Conservation (phyloP, 208 protist genomes). For the Acanthamoeba triangularis region DNA sequence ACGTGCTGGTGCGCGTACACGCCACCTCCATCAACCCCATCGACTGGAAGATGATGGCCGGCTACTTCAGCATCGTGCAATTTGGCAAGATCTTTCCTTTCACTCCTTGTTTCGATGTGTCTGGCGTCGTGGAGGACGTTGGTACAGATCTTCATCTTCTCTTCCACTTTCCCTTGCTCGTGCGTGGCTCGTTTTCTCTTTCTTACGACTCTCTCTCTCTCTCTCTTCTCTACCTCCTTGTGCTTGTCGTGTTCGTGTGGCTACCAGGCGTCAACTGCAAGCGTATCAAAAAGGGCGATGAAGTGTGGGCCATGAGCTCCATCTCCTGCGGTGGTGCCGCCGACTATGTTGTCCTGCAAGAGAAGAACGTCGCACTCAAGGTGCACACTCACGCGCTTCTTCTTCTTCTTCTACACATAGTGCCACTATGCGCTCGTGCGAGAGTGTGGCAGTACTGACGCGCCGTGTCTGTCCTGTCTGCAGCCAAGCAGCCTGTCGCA, state of each 20-base stretch:
- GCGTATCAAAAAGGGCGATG: slow-evolving; percentile 34
- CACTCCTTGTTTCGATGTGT: not conserved
- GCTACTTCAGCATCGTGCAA: not conserved
- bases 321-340: not conserved
- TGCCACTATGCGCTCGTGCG: not conserved
- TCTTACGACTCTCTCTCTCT: not conserved
- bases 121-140: slow-evolving; percentile 13
- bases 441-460: not conserved
- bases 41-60: slow-evolving; percentile 22
- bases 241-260: too few relatives aligned
- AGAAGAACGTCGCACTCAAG: slow-evolving; percentile 34
- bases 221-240: too few relatives aligned
- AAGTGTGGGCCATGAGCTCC: slow-evolving; percentile 17
- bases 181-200: not conserved
- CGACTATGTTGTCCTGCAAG: not conserved
- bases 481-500: slow-evolving; percentile 18
- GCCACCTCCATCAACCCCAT: slow-evolving; percentile 25
- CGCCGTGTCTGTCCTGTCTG: not conserved
- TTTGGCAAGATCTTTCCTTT: slow-evolving; percentile 24
- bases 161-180: not conserved
- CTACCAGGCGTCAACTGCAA: not conserved
- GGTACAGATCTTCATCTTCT: not conserved
- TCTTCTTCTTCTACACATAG: not conserved
- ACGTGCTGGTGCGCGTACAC: slow-evolving; percentile 22
- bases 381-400: not conserved